Base-by-base conservation (phyloP, 129 eudicot genomes). In the Pulicaria dysenterica region DNA sequence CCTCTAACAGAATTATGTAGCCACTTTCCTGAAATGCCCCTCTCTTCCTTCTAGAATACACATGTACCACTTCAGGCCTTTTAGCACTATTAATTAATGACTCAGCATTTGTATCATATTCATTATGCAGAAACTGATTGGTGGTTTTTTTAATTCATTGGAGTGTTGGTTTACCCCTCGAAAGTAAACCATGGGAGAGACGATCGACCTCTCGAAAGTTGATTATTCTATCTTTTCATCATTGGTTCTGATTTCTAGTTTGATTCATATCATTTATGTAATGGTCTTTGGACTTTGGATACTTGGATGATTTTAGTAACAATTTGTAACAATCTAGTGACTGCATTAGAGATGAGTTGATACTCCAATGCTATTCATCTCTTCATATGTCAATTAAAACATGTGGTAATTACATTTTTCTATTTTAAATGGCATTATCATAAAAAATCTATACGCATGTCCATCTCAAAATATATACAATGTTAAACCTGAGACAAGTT, bases 401-500 rank as follows among this genome's bases (percentile, higher is more conserved):
- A 36, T 51, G 12, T 36, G 51, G 8, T 70, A 41, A 12, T 5
- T 70, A 55, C 31, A 17, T 41, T 70, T 19, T 3, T 58, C 13
- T 37, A 44, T 43, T 42, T 56, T 71, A 36, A 36, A 44, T 13
- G 5, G 13, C 31, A 19, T 24, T 31, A 40, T 7, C 55, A 66
- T 16, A 31, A 67, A 69, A 39, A 42, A 13, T 12, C 6, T 17
- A 19, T 53, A 54, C 54, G 19, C 5, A 3, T 31, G 4, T 31
- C 57, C 7, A 5, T 44, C 58, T 34, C 41, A 44, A 43, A 5
- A 42, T 44, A 19, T 51, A 56, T 13, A 10, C 56, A 64, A 42
- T 15, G 39, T 16, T 64, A 40, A 43, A 64, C 69, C 31, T 13
- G 59, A 17, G 59, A 64, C 14, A 64, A 17, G 69, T 12, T 64